Base-by-base conservation (phyloP, 192 early-diverging fungal species). In the Coemansia sp. region DNA sequence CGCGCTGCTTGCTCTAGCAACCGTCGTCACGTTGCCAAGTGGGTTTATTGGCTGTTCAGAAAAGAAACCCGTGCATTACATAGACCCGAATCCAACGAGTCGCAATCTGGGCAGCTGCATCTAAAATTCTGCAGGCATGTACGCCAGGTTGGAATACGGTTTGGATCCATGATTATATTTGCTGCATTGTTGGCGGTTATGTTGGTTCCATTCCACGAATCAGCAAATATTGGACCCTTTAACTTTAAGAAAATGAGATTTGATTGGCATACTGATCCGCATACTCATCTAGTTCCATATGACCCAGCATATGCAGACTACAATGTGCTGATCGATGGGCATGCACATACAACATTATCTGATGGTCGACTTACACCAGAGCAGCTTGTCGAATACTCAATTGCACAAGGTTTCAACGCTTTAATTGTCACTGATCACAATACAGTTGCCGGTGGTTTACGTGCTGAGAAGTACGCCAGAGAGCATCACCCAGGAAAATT, bases 351-450 rank as follows among this genome's bases (percentile, higher is more conserved):
- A 16, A 86, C 69, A 0, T 67, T 79, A 34, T 86, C 85, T 7
- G 89, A 89, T 54, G 89, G 89, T 0, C 59, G 70, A 21, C 84
- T 90, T 72, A 74, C 72, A 14, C 72, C 82, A 0, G 73, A 84
- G 62, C 82, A 87, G 23, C 54, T 89, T 4, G 53, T 90, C 19
- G 80, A 89, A 23, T 90, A 85, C 73, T 85, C 87, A 72, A 63
- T 74, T n/a, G 89, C 89, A 0, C 86, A 88, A 60, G 88, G 88
- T 44, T 90, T 74, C 63, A 88, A 89, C 64, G 89, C 89, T 7
- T 65, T 89, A 0, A 73, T 88, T 34, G 89, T 89, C 31, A 89
- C 85, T 7, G 89, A 90, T 57, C 89, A 90, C 64, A 89, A 90
- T 59, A 85, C 84, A 0, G 74, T 90, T 12, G 60, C 64, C 30